Evolutionary conservation across 108 stramenopile genomes (phyloP), one percentile per base, ranked within the genome.

Genomic region (Discostella stelligeroides): DNA sequence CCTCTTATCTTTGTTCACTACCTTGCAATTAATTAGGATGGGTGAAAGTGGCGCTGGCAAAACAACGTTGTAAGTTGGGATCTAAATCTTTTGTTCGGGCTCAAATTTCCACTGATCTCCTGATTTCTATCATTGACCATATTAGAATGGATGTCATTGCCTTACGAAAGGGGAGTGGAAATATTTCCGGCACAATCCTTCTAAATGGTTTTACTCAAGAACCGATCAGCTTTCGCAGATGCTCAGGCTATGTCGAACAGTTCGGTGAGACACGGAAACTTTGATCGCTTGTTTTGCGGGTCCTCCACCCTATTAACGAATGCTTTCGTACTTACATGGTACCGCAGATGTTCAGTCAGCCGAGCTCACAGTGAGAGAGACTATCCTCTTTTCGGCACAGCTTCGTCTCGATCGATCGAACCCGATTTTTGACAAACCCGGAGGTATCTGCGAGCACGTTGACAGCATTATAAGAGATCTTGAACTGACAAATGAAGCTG

Each of bases 161-260:
- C 25, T 48, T 82, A 24, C 39, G 82, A 42, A 82, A 82, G 51
- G 57, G 17, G 2, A 42, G 60, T 41, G 75, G 69, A 14, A 72
- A 63, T 30, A 84, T 85, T 76, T 69, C 84, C 20, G 85, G 85
- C 15, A 80, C 85, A 24, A 64, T 86, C 15, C 63, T 77, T 4
- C 24, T 83, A 65, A 80, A 80, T 72, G 82, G 82, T n/a, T 74
- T 60, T 29, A 59, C 51, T 8, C 79, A 82, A 51, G 68, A 75
- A 43, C 17, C 66, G 24, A 59, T 51, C 15, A 79, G 76, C 37
- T 82, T 82, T 43, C 38, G 72, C 4, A 54, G 82, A 43, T 73
- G 77, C 56, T 64, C 73, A 17, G 92, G 88, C n/a, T 94, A 94
- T 63, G 86, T 87, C 27, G 88, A 90, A 81, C 94, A 95, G 70